These are phyloP conservation scores for Mycena maculata DNA, from an alignment of 768 basidiomycete species.

Conservation along the genomic window DNA sequence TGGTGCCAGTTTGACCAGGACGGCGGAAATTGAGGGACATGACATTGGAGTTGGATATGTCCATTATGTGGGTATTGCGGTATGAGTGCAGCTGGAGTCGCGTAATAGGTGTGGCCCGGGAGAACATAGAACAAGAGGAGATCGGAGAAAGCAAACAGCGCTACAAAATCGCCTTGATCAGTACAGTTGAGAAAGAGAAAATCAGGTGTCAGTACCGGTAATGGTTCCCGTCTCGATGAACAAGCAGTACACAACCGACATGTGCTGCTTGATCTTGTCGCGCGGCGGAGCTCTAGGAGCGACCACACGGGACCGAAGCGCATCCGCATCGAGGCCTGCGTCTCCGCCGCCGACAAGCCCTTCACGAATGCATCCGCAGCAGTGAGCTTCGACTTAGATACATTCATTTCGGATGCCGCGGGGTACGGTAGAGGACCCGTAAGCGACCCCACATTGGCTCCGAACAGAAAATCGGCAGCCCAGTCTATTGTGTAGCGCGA, in stretches of 20 bases:
- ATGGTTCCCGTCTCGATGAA: too few species aligned
- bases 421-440: not conserved
- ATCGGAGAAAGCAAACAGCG: too few species aligned
- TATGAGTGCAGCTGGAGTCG: too few species aligned
- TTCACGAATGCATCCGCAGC: not conserved
- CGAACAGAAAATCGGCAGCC: not conserved
- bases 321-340: not conserved
- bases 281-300: conserved; percentile 2
- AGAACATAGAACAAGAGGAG: too few species aligned
- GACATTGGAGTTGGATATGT: too few species aligned
- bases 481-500: not conserved
- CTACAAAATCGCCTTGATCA: too few species aligned
- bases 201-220: too few species aligned
- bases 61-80: too few species aligned
- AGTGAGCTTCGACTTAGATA: not conserved
- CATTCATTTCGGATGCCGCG: not conserved
- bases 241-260: not conserved
- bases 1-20: too few species aligned
- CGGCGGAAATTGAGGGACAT: too few species aligned
- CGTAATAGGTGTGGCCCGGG: too few species aligned
- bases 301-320: not conserved
- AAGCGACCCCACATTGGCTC: not conserved
- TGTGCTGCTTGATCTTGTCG: not conserved
- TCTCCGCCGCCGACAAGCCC: not conserved
- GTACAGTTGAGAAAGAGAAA: too few species aligned